Conservation (phyloP, 2,329 filamentous ascomycete species). For the Chaetomiaceae sp. region DNA sequence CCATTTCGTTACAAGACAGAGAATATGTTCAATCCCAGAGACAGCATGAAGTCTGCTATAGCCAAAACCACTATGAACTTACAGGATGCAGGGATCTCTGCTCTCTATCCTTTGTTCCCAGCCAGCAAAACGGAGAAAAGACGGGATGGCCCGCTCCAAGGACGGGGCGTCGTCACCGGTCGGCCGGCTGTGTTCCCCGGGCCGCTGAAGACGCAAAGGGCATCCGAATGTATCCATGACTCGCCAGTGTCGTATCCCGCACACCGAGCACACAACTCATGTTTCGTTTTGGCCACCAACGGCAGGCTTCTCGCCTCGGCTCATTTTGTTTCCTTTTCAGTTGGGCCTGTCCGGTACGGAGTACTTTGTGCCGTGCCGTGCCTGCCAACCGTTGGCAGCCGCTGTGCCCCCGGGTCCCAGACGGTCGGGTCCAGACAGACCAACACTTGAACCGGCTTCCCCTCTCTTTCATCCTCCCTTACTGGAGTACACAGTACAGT, state of each 20-base stretch:
- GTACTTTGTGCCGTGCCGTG: too few relatives aligned
- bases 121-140: background rate
- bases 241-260: background rate
- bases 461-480: slow-evolving; percentile 7
- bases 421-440: slow-evolving; percentile 20
- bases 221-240: background rate
- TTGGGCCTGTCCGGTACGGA: too few relatives aligned
- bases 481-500: background rate
- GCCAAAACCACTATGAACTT: too few relatives aligned
- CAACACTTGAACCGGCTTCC: slow-evolving; percentile 6
- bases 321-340: background rate
- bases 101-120: too few relatives aligned
- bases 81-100: too few relatives aligned
- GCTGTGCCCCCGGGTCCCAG: slow-evolving; percentile 16
- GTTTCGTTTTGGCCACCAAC: background rate
- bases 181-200: background rate
- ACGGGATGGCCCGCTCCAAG: slow-evolving; percentile 12
- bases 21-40: too few relatives aligned
- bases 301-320: too few relatives aligned
- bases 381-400: background rate
- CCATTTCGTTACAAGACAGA: background rate
- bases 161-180: slow-evolving; percentile 3
- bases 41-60: too few relatives aligned
- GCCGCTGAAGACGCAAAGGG: background rate
- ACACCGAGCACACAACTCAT: background rate